Evolutionary conservation across 176 grass and related monocot species (phyloP).

Genomic region (Aegilops sharonensis): DNA sequence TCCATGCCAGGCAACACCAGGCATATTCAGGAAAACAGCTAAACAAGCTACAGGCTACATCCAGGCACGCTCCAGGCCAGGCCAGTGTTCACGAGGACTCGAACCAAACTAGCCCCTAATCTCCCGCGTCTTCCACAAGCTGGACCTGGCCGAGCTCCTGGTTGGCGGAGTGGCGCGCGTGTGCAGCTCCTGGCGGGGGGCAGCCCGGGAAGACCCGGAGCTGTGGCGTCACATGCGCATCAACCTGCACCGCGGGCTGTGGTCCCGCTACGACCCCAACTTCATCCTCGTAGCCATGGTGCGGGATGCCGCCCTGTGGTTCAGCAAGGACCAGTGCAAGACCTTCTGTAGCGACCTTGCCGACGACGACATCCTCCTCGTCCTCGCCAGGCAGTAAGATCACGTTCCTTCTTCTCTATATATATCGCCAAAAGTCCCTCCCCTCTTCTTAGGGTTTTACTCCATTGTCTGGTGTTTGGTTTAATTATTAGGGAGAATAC

Average conservation of each 20-base stretch:
- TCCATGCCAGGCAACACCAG: too few relatives aligned
- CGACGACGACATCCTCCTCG: background rate
- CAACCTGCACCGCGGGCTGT: background rate
- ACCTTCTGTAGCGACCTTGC: background rate
- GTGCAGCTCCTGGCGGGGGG: slow-evolving; percentile 7
- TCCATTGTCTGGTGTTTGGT: too few relatives aligned
- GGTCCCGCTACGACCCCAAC: background rate
- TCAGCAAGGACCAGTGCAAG: background rate
- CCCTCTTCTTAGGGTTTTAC: too few relatives aligned
- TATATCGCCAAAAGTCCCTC: too few relatives aligned
- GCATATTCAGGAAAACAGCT: too few relatives aligned
- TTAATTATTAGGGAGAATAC: too few relatives aligned
- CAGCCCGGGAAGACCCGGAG: background rate
- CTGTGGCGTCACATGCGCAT: slow-evolving; percentile 20
- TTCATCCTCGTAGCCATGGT: background rate
- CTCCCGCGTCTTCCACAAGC: background rate
- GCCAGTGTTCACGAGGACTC: too few relatives aligned
- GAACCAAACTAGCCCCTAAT: background rate
- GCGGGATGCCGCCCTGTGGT: background rate
- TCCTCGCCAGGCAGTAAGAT: background rate
- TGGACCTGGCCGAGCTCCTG: background rate
- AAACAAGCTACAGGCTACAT: too few relatives aligned
- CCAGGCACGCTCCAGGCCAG: too few relatives aligned
- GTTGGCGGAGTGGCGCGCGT: background rate
- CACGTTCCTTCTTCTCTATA: too few relatives aligned